Percentiles rank a stretch among this genome's conserved stretches.
Conservation (phyloP, 2,329 filamentous ascomycete species). For the Aspergillus sp. region DNA sequence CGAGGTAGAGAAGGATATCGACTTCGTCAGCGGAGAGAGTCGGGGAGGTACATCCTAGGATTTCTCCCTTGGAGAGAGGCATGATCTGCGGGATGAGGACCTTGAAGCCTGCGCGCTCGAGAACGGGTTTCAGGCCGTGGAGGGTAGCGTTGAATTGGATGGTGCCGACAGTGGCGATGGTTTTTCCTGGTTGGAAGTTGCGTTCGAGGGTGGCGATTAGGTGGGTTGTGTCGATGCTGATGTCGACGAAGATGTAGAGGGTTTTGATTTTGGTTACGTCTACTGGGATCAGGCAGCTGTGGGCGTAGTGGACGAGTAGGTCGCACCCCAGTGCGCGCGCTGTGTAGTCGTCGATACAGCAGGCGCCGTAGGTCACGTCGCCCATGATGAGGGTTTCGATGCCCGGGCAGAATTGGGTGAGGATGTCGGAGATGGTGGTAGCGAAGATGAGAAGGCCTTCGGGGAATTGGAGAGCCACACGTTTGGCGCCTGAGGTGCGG, state of each 20-base stretch:
- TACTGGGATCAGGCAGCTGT: conserved; percentile 93
- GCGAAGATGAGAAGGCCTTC: conserved; percentile 94
- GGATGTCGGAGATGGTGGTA: conserved; percentile 94
- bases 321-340: conserved; percentile 92
- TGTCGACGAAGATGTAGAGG: conserved; percentile 97
- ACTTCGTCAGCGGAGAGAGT: conserved; percentile 62
- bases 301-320: conserved; percentile 92
- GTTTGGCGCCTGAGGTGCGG: conserved; percentile 73
- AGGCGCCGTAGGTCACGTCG: conserved; percentile 97
- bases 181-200: conserved; percentile 83
- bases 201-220: conserved; percentile 82
- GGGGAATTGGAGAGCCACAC: conserved; percentile 93
- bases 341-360: conserved; percentile 98
- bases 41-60: conserved; percentile 94
- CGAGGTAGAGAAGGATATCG: conserved; percentile 83
- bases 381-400: conserved; percentile 97
- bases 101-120: conserved; percentile 82
- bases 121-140: conserved; percentile 74
- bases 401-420: conserved; percentile 89
- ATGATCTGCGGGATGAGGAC: conserved; percentile 89
- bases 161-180: conserved; percentile 88
- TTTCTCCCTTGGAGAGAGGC: conserved; percentile 91
- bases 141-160: conserved; percentile 99
- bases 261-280: conserved; percentile 97
- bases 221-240: conserved; percentile 89